phyloP scores from a whole-genome alignment of 2,329 filamentous ascomycete species.

The Fusarium clavum region DNA sequence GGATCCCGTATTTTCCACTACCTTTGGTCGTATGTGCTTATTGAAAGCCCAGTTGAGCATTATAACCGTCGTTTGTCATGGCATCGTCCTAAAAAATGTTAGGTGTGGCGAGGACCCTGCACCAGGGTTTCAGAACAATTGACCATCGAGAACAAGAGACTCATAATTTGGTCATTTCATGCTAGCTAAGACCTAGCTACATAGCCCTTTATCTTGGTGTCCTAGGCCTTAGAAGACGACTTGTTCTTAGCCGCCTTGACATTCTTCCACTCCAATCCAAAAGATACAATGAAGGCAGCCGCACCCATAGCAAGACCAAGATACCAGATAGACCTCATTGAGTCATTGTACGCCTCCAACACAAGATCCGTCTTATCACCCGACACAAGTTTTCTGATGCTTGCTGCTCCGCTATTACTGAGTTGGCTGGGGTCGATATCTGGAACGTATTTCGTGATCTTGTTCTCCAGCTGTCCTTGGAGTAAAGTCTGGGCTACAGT shows the following conservation, averaged over 20 bases:
- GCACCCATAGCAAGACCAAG: constrained; percentile 5
- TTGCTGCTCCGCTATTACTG: constrained; percentile 10
- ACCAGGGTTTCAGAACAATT: too few relatives aligned
- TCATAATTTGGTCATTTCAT: too few relatives aligned
- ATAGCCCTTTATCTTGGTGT: not conserved
- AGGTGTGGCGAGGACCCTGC: too few relatives aligned
- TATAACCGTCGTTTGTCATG: not conserved
- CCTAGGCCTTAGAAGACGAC: fast-evolving
- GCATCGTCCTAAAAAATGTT: too few relatives aligned
- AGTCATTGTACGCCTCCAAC: constrained; percentile 19
- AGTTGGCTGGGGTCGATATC: not conserved
- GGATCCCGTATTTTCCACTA: not conserved
- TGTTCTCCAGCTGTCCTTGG: constrained; percentile 1
- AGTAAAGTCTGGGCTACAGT: constrained; percentile 23
- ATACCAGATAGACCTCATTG: constrained; percentile 22
- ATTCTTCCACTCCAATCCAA: constrained; percentile 24
- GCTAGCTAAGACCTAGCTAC: not conserved
- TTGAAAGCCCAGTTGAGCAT: fast-evolving
- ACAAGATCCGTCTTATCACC: not conserved
- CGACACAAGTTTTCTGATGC: constrained; percentile 2
- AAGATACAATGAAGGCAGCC: not conserved
- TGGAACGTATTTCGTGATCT: not conserved
- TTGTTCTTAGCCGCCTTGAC: constrained; percentile 4
- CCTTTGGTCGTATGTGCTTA: not conserved
- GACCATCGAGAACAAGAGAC: too few relatives aligned